These are phyloP conservation scores for Pogostemon cablin DNA, from an alignment of 257 asterid species.

Conservation along the genomic window DNA sequence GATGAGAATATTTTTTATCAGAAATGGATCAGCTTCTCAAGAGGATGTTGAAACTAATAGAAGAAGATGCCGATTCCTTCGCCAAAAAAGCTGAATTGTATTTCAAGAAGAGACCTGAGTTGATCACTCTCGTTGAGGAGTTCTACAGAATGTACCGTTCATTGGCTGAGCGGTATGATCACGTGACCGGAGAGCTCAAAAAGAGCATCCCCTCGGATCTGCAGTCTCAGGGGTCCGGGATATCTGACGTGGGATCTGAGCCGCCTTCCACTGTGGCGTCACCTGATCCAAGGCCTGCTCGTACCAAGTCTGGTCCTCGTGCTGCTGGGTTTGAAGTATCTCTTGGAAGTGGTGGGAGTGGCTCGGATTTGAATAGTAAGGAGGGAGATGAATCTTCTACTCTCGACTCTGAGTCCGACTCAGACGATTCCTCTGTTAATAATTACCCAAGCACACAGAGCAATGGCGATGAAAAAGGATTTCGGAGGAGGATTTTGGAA, in stretches of 20 bases:
- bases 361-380: conserved; percentile 57
- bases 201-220: conserved; percentile 74
- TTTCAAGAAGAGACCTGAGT: conserved; percentile 70
- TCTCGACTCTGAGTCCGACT: conserved; percentile 78
- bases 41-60: conserved; percentile 70
- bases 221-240: conserved; percentile 87
- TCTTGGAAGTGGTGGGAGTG: conserved; percentile 57
- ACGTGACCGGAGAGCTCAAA: conserved; percentile 68
- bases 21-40: conserved; percentile 75
- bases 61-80: conserved; percentile 80
- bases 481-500: conserved; percentile 55
- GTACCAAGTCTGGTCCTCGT: conserved; percentile 69
- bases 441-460: conserved; percentile 49
- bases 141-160: conserved; percentile 64
- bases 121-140: conserved; percentile 66
- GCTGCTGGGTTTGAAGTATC: conserved; percentile 89
- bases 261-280: conserved; percentile 53
- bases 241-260: conserved; percentile 77
- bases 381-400: conserved; percentile 82
- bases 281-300: conserved; percentile 49
- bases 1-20: conserved; percentile 46
- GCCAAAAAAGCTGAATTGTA: conserved; percentile 78
- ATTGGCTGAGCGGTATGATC: conserved; percentile 69
- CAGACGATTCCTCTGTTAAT: conserved; percentile 83
- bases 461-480: conserved; percentile 55